Base-by-base conservation (phyloP, 1,284 basidiomycete genomes). In the Veloporphyrellus conicus region DNA sequence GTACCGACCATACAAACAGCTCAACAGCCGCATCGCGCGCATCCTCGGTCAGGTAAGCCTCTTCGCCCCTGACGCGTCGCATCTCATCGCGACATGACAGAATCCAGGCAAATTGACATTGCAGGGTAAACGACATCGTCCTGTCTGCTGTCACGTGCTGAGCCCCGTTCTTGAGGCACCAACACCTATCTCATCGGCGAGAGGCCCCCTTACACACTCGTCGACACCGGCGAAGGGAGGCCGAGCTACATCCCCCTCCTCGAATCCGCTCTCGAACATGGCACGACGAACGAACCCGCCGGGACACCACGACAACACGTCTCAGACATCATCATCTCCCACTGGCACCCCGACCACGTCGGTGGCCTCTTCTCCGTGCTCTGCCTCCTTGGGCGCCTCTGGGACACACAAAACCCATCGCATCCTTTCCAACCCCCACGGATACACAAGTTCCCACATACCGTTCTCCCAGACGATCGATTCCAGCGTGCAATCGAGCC, bases 31-130 rank as follows among this genome's bases (percentile, higher is more conserved):
- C 49, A 79, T 88, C 1, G 68, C 81, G 12, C 73, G 87, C 52
- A 71, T 90, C 15, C 68, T 90, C 15, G 87, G 84, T 6, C 87
- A 90, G 79, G 87, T 84, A 58, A 53, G 68, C 8, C 27, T n/a
- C 20, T 8, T 22, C 1, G 8, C 33, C 28, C 22, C 37, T 28
- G 1, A 27, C 3, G 16, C 3, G 12, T 27, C 1, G 18, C 2
- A 29, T 11, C 38, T n/a, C 7, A 23, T 38, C 16, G 34, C 1
- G 20, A 29, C 47, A 52, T 6, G 20, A 44, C 49, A 94, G 81
- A 96, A 96, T 61, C 92, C 93, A 6, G 89, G 92, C 4, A 84
- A 88, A 53, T 94, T 91, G 68, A 95, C 93, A 0, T 74, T 97
- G 1, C 90, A 95, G 75, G 93, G 90, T 80, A 34, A 48, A n/a